Evolutionary conservation across 176 grass and related monocot species (phyloP).

Genomic region (Ampelocalamus luodianensis): DNA sequence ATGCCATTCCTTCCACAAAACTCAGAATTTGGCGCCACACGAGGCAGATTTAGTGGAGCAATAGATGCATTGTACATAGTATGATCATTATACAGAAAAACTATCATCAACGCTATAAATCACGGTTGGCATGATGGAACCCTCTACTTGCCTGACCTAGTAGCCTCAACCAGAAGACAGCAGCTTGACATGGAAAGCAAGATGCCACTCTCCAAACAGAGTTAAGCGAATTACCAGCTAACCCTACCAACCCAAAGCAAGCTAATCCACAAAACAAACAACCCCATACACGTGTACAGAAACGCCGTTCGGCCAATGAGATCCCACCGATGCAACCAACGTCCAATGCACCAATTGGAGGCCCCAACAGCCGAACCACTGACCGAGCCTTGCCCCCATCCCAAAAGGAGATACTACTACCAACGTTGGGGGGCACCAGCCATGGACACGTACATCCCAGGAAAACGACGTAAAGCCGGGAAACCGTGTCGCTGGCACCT

Average conservation of each 20-base stretch:
- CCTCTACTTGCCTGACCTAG: background rate
- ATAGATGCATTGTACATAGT: background rate
- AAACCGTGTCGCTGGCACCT: constrained; percentile 6
- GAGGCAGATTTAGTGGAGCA: background rate
- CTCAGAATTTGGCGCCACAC: background rate
- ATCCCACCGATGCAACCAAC: background rate
- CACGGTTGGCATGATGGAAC: constrained; percentile 4
- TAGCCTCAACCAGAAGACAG: background rate
- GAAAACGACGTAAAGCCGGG: constrained; percentile 53
- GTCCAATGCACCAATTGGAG: background rate
- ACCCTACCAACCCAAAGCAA: background rate
- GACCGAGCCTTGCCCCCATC: background rate
- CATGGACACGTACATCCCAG: constrained; percentile 30
- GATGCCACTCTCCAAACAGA: background rate
- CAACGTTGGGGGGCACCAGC: constrained; percentile 26
- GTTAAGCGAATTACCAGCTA: background rate
- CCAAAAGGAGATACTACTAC: constrained; percentile 6
- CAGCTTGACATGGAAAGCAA: background rate
- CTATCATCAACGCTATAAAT: background rate
- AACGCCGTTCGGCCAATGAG: background rate
- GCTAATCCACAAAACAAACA: background rate
- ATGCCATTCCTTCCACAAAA: background rate
- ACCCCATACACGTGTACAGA: background rate
- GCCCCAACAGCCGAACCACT: background rate
- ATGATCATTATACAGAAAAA: background rate